phyloP scores from a whole-genome alignment of 2,329 filamentous ascomycete species.

The Aspergillus unguis region DNA sequence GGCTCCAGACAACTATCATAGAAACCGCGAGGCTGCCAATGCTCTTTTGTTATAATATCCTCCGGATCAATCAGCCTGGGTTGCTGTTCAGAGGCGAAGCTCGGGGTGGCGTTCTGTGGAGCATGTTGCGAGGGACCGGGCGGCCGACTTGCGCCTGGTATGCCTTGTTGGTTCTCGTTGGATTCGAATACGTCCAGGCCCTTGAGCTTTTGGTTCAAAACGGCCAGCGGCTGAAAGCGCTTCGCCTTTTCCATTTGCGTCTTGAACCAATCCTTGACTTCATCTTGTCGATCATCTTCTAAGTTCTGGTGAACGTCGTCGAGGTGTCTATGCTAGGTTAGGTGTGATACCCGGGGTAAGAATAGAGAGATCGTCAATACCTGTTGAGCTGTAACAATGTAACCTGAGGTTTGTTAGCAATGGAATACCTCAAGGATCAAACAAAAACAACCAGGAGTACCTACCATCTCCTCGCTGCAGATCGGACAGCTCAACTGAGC shows the following conservation, averaged over 20 bases:
- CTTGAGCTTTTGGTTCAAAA: slow-evolving; percentile 90
- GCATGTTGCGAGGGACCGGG: slow-evolving; percentile 22
- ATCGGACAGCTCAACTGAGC: slow-evolving; percentile 88
- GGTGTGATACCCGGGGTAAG: background rate
- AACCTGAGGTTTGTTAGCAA: slow-evolving; percentile 54
- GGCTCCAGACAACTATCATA: slow-evolving; percentile 85
- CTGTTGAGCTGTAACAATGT: slow-evolving; percentile 89
- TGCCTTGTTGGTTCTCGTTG: slow-evolving; percentile 63
- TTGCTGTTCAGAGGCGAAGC: slow-evolving; percentile 13
- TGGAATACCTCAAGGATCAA: background rate
- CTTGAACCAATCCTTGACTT: slow-evolving; percentile 96
- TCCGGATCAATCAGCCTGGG: slow-evolving; percentile 67
- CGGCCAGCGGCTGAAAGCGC: slow-evolving; percentile 83
- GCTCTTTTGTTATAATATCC: slow-evolving; percentile 78
- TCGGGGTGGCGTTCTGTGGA: slow-evolving; percentile 24
- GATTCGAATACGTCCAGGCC: slow-evolving; percentile 92
- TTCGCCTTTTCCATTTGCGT: slow-evolving; percentile 91
- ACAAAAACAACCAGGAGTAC: background rate
- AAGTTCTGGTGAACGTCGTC: slow-evolving; percentile 90
- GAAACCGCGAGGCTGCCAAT: slow-evolving; percentile 78
- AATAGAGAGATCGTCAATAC: slow-evolving; percentile 35
- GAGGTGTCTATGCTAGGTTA: slow-evolving; percentile 58
- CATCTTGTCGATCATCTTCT: slow-evolving; percentile 82
- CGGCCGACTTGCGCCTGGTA: slow-evolving; percentile 35
- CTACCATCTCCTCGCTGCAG: slow-evolving; percentile 95